Base-by-base conservation (phyloP, 202 grass and related monocot species). In the Setaria italica region DNA sequence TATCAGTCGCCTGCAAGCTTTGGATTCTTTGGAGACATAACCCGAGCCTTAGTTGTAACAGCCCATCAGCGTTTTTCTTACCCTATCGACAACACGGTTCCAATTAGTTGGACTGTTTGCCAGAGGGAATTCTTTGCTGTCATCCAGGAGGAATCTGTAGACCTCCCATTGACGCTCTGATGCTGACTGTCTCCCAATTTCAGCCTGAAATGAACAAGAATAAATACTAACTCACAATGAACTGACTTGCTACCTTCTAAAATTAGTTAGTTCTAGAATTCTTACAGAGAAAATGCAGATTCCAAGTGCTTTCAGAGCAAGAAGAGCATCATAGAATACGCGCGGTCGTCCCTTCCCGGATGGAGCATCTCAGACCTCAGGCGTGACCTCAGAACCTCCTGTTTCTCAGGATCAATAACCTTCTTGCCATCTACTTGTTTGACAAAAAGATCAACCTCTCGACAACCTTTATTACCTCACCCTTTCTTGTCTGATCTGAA, bases 221-320 rank as follows among this genome's bases (percentile, higher is more conserved):
- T 68, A 87, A 88, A 51, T 35, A 57, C 7, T 29, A 65, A 57
- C 3, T 56, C 21, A 46, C 43, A 87, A 45, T 29, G 8, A 53
- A 74, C 53, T 68, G 8, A 35, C 29, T 75, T 25, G 7, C 15
- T 25, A 79, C 59, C 11, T 34, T 84, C 21, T 43, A 12, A 0
- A 13, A 45, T 68, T 68, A 80, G 19, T 16, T 8, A 54, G 48
- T 32, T 82, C 4, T 0, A 72, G 70, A 71, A 33, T 49, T 41
- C 88, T 95, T 87, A 99, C 94, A 9, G 92, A 99, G 85, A 99
- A 99, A 78, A 99, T 99, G 94, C 94, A 97, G 76, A 99, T 84
- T 9, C 92, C 92, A 43, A 99, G 94, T 0, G 85, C 72, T 86
- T 97, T 94, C 65, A 99, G 82, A 55, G 94, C 90, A 65, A 94